Evolutionary conservation across 2,329 filamentous ascomycete species (phyloP).

Genomic region (Cytospora schulzeri): DNA sequence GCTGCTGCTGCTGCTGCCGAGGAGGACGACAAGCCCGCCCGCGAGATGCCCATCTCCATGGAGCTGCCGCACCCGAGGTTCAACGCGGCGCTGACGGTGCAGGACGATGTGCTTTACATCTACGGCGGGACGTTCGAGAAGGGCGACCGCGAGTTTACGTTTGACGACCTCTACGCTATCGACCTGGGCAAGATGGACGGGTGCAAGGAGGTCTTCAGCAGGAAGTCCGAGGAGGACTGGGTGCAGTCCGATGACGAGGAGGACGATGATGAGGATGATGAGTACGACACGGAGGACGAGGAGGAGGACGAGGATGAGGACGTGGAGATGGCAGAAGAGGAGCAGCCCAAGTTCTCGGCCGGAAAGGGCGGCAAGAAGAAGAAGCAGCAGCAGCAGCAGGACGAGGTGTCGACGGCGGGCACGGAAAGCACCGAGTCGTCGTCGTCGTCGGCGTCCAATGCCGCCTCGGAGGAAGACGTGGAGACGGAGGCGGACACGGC

Average conservation of each 20-base stretch:
- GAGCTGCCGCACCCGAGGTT: conserved; percentile 90
- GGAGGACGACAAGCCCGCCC: conserved; percentile 58
- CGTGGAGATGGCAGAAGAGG: conserved; percentile 51
- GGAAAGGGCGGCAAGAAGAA: conserved; percentile 60
- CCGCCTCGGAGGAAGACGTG: conserved; percentile 45
- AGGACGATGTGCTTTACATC: conserved; percentile 90
- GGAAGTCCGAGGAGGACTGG: conserved; percentile 81
- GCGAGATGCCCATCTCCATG: conserved; percentile 68
- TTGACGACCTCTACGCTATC: conserved; percentile 91
- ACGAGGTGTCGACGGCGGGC: conserved; percentile 45
- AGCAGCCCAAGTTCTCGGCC: conserved; percentile 48
- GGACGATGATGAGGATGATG: conserved; percentile 63
- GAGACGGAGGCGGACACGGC: conserved; percentile 49
- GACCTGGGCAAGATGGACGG: conserved; percentile 95
- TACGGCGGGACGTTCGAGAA: conserved; percentile 96
- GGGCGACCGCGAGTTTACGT: conserved; percentile 91
- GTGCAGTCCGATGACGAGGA: conserved; percentile 62
- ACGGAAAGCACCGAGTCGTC: conserved; percentile 39
- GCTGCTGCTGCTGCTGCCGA: too few species aligned
- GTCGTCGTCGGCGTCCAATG: conserved; percentile 27
- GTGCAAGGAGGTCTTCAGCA: conserved; percentile 85
- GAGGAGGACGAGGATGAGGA: conserved; percentile 55
- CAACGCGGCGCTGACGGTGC: conserved; percentile 86
- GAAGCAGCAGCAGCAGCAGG: conserved; percentile 41
- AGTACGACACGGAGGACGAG: conserved; percentile 57